These are phyloP conservation scores for Chaetomium sp. DNA, from an alignment of 2,329 filamentous ascomycete species.

Conservation along the genomic window DNA sequence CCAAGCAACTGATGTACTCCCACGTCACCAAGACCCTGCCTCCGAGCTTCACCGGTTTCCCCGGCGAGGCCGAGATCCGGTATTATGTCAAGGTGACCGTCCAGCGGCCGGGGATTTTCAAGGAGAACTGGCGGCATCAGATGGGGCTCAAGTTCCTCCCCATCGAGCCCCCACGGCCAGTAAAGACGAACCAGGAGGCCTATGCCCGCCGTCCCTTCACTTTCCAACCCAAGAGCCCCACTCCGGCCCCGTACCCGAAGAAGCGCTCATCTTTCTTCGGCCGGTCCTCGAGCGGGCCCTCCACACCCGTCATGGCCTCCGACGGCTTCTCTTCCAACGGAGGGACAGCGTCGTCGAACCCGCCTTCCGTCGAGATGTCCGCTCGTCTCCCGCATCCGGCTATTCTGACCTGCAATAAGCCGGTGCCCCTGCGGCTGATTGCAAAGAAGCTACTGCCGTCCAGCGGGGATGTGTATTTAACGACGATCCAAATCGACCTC, in stretches of 20 bases:
- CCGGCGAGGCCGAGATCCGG: constrained; percentile 78
- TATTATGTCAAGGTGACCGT: constrained; percentile 97
- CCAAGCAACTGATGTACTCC: constrained; percentile 52
- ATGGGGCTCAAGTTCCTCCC: constrained; percentile 79
- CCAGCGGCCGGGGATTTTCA: constrained; percentile 78
- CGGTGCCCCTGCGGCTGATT: constrained; percentile 72
- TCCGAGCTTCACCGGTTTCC: constrained; percentile 81
- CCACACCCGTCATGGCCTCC: constrained; percentile 1
- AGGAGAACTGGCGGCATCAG: constrained; percentile 73
- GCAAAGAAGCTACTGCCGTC: constrained; percentile 68
- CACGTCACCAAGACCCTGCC: constrained; percentile 85
- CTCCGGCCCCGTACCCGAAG: constrained; percentile 32
- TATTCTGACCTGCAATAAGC: constrained; percentile 82
- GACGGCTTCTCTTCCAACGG: constrained; percentile 16
- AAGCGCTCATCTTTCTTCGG: constrained; percentile 41
- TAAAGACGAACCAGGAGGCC: constrained; percentile 64
- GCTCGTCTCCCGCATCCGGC: constrained; percentile 80
- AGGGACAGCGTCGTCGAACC: constrained; percentile 30
- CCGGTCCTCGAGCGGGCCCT: constrained; percentile 7
- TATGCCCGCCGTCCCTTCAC: constrained; percentile 70
- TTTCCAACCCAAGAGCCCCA: constrained; percentile 41
- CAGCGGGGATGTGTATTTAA: constrained; percentile 64
- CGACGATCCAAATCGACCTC: constrained; percentile 74
- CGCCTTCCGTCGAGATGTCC: constrained; percentile 67
- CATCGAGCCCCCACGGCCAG: constrained; percentile 76